A percentile compares a stretch with the other conserved stretches of the same genome.
These are phyloP conservation scores for Akanthomyces lecanii DNA, from an alignment of 2,329 filamentous ascomycete species.

Conservation along the genomic window DNA sequence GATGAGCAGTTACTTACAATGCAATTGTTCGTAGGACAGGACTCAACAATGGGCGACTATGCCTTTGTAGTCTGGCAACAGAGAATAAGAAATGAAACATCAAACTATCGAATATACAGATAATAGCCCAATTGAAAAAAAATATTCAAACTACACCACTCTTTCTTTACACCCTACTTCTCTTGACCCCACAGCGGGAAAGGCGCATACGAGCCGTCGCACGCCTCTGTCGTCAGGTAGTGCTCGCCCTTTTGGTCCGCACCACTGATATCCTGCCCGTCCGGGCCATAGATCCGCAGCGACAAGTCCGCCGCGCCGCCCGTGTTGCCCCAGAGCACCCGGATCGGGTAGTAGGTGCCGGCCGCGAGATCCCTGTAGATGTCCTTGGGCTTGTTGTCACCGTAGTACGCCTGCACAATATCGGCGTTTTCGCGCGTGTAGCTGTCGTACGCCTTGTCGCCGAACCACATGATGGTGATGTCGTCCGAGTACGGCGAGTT, in stretches of 20 bases:
- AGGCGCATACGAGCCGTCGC: constrained; percentile 16
- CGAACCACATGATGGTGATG: constrained; percentile 19
- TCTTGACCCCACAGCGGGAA: constrained; percentile 9
- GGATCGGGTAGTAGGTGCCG: constrained; percentile 18
- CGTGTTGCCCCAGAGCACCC: constrained; percentile 18
- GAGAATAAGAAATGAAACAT: too few relatives aligned
- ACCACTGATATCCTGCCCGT: constrained; percentile 12
- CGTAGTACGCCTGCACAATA: constrained; percentile 17
- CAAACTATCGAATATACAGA: too few relatives aligned
- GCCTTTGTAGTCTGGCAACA: too few relatives aligned
- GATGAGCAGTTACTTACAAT: too few relatives aligned
- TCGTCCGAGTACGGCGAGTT: constrained; percentile 18
- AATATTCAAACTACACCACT: too few relatives aligned
- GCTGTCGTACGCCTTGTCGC: constrained; percentile 3
- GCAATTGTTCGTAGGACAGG: too few relatives aligned
- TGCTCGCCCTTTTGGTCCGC: not conserved
- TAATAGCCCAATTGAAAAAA: too few relatives aligned
- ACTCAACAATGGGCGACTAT: too few relatives aligned
- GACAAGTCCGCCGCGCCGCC: constrained; percentile 9
- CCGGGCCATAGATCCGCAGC: constrained; percentile 16
- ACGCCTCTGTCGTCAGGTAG: constrained; percentile 18
- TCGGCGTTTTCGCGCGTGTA: constrained; percentile 16
- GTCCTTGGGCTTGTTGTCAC: constrained; percentile 8
- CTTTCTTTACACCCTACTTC: not conserved
- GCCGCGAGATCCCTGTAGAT: constrained; percentile 7